phyloP scores from a whole-genome alignment of 2,329 filamentous ascomycete species.

The Dissoconium aciculare region DNA sequence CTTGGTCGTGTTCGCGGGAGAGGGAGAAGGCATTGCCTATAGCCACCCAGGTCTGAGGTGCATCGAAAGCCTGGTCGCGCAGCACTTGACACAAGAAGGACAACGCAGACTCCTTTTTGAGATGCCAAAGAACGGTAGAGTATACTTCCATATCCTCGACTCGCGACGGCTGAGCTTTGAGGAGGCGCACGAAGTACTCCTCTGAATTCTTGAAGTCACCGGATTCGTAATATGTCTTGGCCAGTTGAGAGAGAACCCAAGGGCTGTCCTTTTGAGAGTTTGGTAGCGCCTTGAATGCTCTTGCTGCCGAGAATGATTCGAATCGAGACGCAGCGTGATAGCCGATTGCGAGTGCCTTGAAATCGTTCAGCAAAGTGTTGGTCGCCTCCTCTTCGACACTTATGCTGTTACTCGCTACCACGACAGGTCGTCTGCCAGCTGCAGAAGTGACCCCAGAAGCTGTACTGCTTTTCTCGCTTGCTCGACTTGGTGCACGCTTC shows the following conservation, averaged over 20 bases:
- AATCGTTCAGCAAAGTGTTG: constrained; percentile 60
- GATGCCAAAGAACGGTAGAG: constrained; percentile 96
- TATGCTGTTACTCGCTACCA: constrained; percentile 6
- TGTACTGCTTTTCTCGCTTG: constrained; percentile 39
- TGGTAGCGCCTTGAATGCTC: constrained; percentile 56
- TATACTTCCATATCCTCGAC: constrained; percentile 96
- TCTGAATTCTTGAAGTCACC: constrained; percentile 75
- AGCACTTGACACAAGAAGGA: constrained; percentile 86
- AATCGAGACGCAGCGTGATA: constrained; percentile 69
- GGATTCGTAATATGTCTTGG: constrained; percentile 81
- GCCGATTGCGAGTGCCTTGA: constrained; percentile 66
- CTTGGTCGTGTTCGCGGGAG: constrained; percentile 83
- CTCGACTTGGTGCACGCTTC: constrained; percentile 43
- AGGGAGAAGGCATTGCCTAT: constrained; percentile 91
- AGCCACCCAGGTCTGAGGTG: constrained; percentile 90
- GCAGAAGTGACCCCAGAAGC: constrained; percentile 20
- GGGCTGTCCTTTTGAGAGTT: constrained; percentile 71
- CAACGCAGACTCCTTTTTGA: constrained; percentile 81
- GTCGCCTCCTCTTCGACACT: constrained; percentile 51
- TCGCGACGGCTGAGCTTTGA: constrained; percentile 63
- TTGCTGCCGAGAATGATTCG: constrained; percentile 61
- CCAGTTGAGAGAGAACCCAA: constrained; percentile 84
- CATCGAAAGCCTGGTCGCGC: constrained; percentile 71
- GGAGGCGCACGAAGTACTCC: constrained; percentile 66
- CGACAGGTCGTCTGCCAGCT: constrained; percentile 13